phyloP scores from a whole-genome alignment of 768 basidiomycete genomes.

The Mycena rebaudengoi region DNA sequence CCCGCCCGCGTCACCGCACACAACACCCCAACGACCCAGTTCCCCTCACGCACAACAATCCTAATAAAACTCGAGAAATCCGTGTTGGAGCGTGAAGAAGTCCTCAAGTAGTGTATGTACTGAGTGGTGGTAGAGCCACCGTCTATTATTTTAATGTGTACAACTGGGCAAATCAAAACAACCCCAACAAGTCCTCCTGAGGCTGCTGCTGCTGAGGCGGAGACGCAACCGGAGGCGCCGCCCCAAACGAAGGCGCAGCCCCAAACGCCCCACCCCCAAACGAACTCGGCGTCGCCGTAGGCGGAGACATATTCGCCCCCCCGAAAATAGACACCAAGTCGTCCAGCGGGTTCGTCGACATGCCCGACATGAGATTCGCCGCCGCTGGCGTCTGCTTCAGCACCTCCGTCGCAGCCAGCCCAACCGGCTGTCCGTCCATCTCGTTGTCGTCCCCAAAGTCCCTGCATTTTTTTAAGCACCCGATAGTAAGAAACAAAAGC shows the following conservation, averaged over 20 bases:
- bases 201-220: slow-evolving; percentile 41
- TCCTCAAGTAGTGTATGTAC: slow-evolving; percentile 65
- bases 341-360: slow-evolving; percentile 89
- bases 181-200: slow-evolving; percentile 63
- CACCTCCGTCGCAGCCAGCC: slow-evolving; percentile 80
- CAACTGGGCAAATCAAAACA: slow-evolving; percentile 43
- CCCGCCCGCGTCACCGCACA: slow-evolving; percentile 97
- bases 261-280: slow-evolving; percentile 20
- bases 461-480: slow-evolving; percentile 31
- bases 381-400: slow-evolving; percentile 66
- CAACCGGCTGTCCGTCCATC: slow-evolving; percentile 71
- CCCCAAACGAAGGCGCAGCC: background rate
- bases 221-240: background rate
- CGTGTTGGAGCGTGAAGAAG: slow-evolving; percentile 92
- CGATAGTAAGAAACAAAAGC: background rate
- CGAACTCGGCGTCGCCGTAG: background rate
- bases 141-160: background rate
- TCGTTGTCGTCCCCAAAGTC: slow-evolving; percentile 86
- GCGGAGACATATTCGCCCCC: slow-evolving; percentile 50
- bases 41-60: slow-evolving; percentile 91
- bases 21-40: slow-evolving; percentile 83
- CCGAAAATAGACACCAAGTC: slow-evolving; percentile 96
- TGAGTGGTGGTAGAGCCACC: background rate
- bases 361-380: slow-evolving; percentile 77
- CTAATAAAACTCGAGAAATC: slow-evolving; percentile 95